Percentiles rank a stretch among this genome's conserved stretches.
phyloP scores from a whole-genome alignment of 805 yeast species.

The Suhomyces faveliae region DNA sequence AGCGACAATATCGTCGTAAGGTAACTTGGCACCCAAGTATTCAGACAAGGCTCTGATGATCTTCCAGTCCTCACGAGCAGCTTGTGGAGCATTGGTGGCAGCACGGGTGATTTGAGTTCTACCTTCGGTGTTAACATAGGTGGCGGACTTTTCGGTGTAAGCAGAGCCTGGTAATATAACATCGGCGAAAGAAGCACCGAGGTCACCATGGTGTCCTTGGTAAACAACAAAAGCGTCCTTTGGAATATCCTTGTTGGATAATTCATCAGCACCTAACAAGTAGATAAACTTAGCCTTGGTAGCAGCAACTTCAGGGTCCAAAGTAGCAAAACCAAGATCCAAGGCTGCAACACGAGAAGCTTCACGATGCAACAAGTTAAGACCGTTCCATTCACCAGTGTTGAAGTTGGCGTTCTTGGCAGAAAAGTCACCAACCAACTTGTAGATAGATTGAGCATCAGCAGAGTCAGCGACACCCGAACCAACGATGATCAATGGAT shows the following conservation, averaged over 20 bases:
- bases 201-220: conserved; percentile 91
- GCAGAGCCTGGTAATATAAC: conserved; percentile 86
- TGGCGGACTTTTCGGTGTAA: conserved; percentile 82
- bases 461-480: conserved; percentile 70
- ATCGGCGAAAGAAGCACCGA: conserved; percentile 85
- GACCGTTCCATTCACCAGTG: conserved; percentile 77
- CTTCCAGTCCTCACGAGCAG: conserved; percentile 91
- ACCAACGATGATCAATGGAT: conserved; percentile 78
- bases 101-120: conserved; percentile 84
- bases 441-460: conserved; percentile 62
- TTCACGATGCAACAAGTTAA: conserved; percentile 75
- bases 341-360: conserved; percentile 87
- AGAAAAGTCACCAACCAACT: conserved; percentile 60
- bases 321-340: conserved; percentile 72
- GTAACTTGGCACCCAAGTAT: conserved; percentile 65
- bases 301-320: conserved; percentile 45
- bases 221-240: conserved; percentile 83
- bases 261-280: conserved; percentile 82
- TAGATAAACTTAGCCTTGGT: conserved; percentile 71
- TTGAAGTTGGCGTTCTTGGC: conserved; percentile 55
- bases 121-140: conserved; percentile 88
- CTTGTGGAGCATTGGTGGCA: conserved; percentile 84
- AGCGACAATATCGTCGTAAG: conserved; percentile 70
- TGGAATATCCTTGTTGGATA: conserved; percentile 67
- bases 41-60: conserved; percentile 80